Evolutionary conservation across 352 stramenopile species (phyloP), one percentile per base, ranked within the genome.

Genomic region (Elongisporangium prolatum): DNA sequence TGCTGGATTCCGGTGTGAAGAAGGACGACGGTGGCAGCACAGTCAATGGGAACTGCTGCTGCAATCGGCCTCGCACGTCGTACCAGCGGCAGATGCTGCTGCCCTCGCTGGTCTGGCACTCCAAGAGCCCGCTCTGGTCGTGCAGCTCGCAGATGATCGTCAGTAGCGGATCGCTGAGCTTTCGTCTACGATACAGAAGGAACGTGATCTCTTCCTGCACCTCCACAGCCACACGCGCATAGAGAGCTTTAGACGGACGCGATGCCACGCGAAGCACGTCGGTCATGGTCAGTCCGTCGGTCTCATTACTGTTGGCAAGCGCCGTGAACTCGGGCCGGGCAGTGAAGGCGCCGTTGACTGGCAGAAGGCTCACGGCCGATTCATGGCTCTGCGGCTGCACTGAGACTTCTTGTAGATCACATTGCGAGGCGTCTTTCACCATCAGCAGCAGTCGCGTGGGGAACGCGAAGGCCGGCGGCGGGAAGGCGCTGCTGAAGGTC

Each of bases 41-140:
- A 52, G 89, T 74, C 38, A 67, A 59, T 17, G 79, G 88, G 62
- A 91, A 91, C 38, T 80, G 77, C 50, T 86, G 73, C 21, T 63
- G 47, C 50, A 65, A 59, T 17, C 21, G 47, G 18, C 75, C 77
- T 4, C 25, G 21, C 10, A 69, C 49, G 25, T 73, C 64, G 16
- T 76, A 83, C 64, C 65, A 77, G 4, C 64, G 72, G 59, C 86
- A 89, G 61, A 85, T 89, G 0, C 68, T 65, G 48, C 75, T 40
- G 28, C 5, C 9, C 8, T 40, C 28, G 28, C 28, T 40, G 28
- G 28, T 10, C 52, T 18, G 24, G 21, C 4, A 48, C 18, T 21
- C n/a, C n/a, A 53, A 50, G 40, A 44, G 64, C 52, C 56, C 63
- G 25, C 21, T 64, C 62, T 40, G 28, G 28, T 40, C 28, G 28